These are phyloP conservation scores for Acer negundo DNA, from an alignment of 345 rosid species.

Conservation along the genomic window DNA sequence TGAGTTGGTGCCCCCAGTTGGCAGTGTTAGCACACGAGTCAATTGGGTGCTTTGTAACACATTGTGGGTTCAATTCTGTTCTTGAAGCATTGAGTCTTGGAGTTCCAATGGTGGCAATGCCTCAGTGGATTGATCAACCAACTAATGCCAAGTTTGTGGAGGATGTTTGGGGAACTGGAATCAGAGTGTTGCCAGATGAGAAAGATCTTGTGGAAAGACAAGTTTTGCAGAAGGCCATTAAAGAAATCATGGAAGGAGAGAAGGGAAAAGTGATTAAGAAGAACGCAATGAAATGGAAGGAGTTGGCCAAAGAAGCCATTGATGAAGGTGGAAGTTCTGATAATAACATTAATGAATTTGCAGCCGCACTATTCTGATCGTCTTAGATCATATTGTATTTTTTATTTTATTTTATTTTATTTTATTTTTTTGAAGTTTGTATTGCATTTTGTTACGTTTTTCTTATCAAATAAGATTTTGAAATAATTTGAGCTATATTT, in stretches of 20 bases:
- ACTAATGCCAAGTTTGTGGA: not conserved
- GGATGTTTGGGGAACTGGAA: not conserved
- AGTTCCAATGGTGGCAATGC: conserved; percentile 2
- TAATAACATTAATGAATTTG: not conserved
- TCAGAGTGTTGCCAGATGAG: not conserved
- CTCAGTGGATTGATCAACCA: not conserved
- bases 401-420: too few species aligned
- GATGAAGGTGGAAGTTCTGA: conserved; percentile 5
- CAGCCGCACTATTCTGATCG: not conserved
- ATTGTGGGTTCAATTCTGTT: conserved; percentile 6
- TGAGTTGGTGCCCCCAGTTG: not conserved
- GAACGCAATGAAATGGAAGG: not conserved
- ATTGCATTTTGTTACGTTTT: too few species aligned
- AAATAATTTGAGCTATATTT: too few species aligned
- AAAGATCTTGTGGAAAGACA: not conserved
- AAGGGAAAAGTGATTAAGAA: conserved; percentile 4
- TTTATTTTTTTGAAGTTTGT: too few species aligned
- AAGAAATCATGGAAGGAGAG: not conserved
- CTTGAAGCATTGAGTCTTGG: not conserved
- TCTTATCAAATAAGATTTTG: too few species aligned
- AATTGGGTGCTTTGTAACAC: not conserved
- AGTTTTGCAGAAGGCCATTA: not conserved
- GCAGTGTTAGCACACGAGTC: not conserved
- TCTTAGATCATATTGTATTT: too few species aligned
- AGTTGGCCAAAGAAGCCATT: conserved; percentile 12